Percentiles rank a stretch among this genome's conserved stretches.
Conservation (phyloP, 305 asterid species). For the Fraxinus nigra region DNA sequence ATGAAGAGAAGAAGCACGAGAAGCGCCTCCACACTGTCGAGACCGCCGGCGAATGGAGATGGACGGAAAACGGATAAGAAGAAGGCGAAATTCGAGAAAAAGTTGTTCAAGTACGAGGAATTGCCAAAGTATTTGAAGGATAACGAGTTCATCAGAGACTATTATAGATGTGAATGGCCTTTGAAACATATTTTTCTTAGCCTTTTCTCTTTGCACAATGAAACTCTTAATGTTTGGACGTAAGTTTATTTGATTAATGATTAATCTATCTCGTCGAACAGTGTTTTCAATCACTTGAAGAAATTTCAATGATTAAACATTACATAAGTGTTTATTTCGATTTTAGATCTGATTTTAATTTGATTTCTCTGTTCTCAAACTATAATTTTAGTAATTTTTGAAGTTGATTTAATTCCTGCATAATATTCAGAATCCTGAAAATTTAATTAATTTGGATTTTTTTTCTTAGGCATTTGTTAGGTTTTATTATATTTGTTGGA, state of each 20-base stretch:
- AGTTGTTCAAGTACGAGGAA: constrained; percentile 57
- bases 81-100: constrained; percentile 26
- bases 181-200: constrained; percentile 58
- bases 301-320: not conserved
- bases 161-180: constrained; percentile 89
- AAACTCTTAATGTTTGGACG: constrained; percentile 88
- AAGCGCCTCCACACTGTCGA: constrained; percentile 10
- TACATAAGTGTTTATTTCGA: not conserved
- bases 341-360: not conserved
- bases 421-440: not conserved
- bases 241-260: constrained; percentile 27
- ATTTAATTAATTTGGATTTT: not conserved
- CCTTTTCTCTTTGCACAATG: constrained; percentile 76
- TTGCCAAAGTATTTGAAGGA: constrained; percentile 82
- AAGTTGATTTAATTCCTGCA: not conserved
- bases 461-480: constrained; percentile 63
- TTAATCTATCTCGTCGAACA: not conserved
- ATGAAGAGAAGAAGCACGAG: constrained; percentile 29
- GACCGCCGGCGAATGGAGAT: not conserved
- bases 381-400: not conserved
- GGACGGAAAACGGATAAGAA: constrained; percentile 19
- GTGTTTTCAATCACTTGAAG: not conserved
- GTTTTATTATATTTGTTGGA: constrained; percentile 55
- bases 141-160: constrained; percentile 68
- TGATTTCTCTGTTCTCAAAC: not conserved